A percentile compares a stretch with the other conserved stretches of the same genome.
phyloP scores from a whole-genome alignment of 371 early-diverging fungal genomes.

The Syncephalastrum racemosum region DNA sequence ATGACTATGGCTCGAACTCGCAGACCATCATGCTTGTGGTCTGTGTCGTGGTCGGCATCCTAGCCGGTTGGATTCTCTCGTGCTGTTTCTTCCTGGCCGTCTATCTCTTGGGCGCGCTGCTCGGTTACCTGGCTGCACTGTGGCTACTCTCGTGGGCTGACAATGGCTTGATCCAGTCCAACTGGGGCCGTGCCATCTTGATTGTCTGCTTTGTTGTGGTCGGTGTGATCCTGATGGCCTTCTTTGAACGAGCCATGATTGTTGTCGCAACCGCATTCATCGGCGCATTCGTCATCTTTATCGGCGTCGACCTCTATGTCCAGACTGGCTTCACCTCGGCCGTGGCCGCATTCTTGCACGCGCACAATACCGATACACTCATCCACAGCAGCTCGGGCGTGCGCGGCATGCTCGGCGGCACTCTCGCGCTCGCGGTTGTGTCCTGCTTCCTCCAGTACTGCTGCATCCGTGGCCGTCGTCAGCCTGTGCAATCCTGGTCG shows the following conservation, averaged over 20 bases:
- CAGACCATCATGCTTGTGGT: conserved; percentile 56
- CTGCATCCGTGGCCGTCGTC: conserved; percentile 22
- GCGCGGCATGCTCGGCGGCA: conserved; percentile 59
- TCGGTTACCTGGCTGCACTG: conserved; percentile 57
- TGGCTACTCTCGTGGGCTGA: conserved; percentile 58
- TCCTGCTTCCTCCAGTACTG: conserved; percentile 54
- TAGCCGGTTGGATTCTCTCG: conserved; percentile 51
- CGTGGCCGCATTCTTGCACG: conserved; percentile 33
- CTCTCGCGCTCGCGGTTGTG: conserved; percentile 49
- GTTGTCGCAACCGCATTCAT: conserved; percentile 55
- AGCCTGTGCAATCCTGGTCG: conserved; percentile 30
- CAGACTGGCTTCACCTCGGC: conserved; percentile 50
- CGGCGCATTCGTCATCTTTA: conserved; percentile 57
- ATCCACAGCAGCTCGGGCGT: conserved; percentile 37
- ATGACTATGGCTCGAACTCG: conserved; percentile 42
- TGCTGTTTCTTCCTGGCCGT: conserved; percentile 64
- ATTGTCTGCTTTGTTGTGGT: conserved; percentile 48
- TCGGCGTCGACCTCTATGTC: conserved; percentile 59
- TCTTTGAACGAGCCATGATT: conserved; percentile 52
- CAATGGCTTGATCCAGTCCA: conserved; percentile 47
- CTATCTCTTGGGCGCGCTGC: conserved; percentile 55
- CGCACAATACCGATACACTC: conserved; percentile 16
- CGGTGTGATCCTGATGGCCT: conserved; percentile 50
- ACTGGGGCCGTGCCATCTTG: conserved; percentile 57
- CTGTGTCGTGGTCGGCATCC: conserved; percentile 48